A percentile compares a stretch with the other conserved stretches of the same genome.
These are phyloP conservation scores for Nicotiana tomentosiformis DNA, from an alignment of 257 asterid species.

Conservation along the genomic window DNA sequence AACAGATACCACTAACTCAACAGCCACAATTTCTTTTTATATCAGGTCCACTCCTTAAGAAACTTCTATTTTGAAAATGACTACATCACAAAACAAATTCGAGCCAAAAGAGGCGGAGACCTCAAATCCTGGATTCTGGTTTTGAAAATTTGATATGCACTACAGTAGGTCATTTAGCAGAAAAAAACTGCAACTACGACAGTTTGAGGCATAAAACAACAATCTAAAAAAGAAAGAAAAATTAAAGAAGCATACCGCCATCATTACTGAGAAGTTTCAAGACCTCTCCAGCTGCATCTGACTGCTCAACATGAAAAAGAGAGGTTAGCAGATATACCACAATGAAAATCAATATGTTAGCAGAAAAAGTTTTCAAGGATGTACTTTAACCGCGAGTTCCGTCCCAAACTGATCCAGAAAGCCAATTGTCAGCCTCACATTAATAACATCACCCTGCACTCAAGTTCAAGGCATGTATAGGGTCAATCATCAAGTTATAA, in stretches of 20 bases:
- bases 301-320: conserved; percentile 34
- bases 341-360: background rate
- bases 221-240: background rate
- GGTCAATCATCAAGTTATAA: background rate
- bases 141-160: no score
- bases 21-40: no score
- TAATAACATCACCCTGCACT: conserved; percentile 64
- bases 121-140: no score
- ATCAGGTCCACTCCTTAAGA: no score
- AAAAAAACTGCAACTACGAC: no score
- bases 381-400: conserved; percentile 60
- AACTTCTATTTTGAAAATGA: no score
- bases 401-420: conserved; percentile 59
- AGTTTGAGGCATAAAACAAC: background rate
- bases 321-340: conserved; percentile 3
- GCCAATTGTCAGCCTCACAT: conserved; percentile 76
- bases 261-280: conserved; percentile 59
- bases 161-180: no score
- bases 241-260: conserved; percentile 43
- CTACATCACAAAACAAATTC: no score
- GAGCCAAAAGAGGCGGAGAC: no score
- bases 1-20: no score
- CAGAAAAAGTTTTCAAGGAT: conserved; percentile 12
- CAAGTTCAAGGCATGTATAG: conserved; percentile 3
- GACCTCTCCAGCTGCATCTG: conserved; percentile 76